Base-by-base conservation (phyloP, 352 stramenopile genomes). In the Peronospora belbahrii region DNA sequence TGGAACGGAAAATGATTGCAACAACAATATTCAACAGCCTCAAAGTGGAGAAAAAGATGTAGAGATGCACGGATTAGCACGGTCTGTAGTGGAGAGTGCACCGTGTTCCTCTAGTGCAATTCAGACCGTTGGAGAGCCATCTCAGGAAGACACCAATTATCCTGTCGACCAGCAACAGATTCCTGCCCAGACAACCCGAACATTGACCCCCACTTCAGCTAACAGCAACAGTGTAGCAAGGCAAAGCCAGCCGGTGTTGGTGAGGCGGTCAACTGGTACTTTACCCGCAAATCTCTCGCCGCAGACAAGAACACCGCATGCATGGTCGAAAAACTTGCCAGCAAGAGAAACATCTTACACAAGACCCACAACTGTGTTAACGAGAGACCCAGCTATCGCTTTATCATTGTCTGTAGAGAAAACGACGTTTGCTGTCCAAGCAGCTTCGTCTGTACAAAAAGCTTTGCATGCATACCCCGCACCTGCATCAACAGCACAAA, bases 401-500 rank as follows among this genome's bases (percentile, higher is more conserved):
- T n/a, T n/a, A 44, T 28, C 30, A 41, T 46, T 40, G 2, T 52
- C 50, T 8, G 14, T 15, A 15, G 61, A 37, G 54, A 14, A 27
- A n/a, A 54, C 47, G 13, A 57, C 47, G 7, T 51, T 51, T 28
- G 42, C 39, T 36, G 25, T 49, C 23, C 42, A 52, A 18, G 51
- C 46, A 41, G 33, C 49, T 59, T 47, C 45, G 0, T 65, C 42
- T 28, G 46, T 30, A 0, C 62, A 42, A 44, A 55, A 57, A 59
- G 17, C 37, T 25, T 44, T 20, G 3, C 23, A 52, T 27, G n/a
- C 31, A 7, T 25, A 48, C 14, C 25, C 32, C 33, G 20, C 31
- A 20, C 8, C 33, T 40, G 46, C 20, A 22, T 42, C 47, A 7
- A n/a, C 33, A 25, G 31, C 37, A 0, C 47, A 38, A 36, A 65